Base-by-base conservation (phyloP, 2,329 filamentous ascomycete species). In the Diaporthe velutina region DNA sequence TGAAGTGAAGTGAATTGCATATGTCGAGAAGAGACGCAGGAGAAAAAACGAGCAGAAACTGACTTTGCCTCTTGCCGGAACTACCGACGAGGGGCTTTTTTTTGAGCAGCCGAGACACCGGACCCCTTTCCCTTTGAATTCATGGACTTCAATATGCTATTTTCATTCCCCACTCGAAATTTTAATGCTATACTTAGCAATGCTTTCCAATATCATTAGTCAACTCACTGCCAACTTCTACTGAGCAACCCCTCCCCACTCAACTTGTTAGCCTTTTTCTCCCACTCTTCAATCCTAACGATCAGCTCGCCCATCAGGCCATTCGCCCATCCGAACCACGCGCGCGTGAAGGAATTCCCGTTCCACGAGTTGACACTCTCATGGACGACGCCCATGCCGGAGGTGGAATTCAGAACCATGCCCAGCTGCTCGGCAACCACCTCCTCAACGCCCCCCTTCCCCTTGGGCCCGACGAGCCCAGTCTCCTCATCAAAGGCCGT, bases 281-380 rank as follows among this genome's bases (percentile, higher is more conserved):
- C 80, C 52, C 83, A 79, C 58, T 81, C 79, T 13, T 80, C 79
- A 50, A 83, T 81, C 76, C 76, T 76, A 60, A 85, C 74, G 13
- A 86, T 77, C 79, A 86, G 79, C 79, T 86, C 84, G 1, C 84
- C 85, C 79, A 86, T 83, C 76, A 85, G 79, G 28, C 84, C 85
- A 55, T 86, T 86, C 2, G 84, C 84, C 85, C 84, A 85, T 0
- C 84, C 84, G 67, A 85, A 86, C 87, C 87, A 88, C 30, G 84
- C 81, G n/a, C 87, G 78, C 30, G 85, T 85, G 80, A 83, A 89
- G 52, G 81, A 78, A 2, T 77, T 78, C 68, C 81, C 79, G 74
- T 84, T 80, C 80, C 86, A 86, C 4, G 84, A 83, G 74, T 86
- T 81, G 25, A 88, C 82, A 73, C 83, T 85, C 80, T 89, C 87